phyloP scores from a whole-genome alignment of 106 monocot species.

The Allium cepa region DNA sequence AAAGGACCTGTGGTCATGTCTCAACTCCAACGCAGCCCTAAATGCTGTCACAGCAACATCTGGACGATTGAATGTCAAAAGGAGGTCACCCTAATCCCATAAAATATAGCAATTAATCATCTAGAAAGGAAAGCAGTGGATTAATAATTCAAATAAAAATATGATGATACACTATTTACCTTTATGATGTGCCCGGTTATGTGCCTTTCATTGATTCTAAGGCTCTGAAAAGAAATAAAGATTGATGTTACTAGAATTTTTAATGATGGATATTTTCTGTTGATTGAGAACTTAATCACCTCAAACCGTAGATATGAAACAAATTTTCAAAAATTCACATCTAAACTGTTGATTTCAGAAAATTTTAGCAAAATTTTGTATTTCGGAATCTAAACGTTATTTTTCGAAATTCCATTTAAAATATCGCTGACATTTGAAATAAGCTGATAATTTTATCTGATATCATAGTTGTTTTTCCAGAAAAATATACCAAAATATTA shows the following conservation, averaged over 20 bases:
- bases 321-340: not conserved
- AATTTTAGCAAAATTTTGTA: too few species aligned
- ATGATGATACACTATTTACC: conserved; percentile 20
- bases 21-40: conserved; percentile 85
- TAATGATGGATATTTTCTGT: too few species aligned
- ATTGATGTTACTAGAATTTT: not conserved
- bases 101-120: not conserved
- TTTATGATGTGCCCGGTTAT: conserved; percentile 89
- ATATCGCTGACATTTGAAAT: too few species aligned
- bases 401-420: too few species aligned
- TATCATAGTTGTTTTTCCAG: too few species aligned
- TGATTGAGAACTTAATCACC: not conserved
- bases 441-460: too few species aligned
- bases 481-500: too few species aligned
- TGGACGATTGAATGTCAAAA: conserved; percentile 62
- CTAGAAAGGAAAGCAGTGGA: not conserved
- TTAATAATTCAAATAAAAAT: too few species aligned
- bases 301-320: conserved; percentile 1
- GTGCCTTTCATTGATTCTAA: conserved; percentile 83
- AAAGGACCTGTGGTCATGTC: conserved; percentile 82
- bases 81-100: conserved; percentile 62
- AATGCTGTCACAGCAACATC: conserved; percentile 85
- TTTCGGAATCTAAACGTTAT: too few species aligned
- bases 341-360: too few species aligned
- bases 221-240: conserved; percentile 49